Conservation (phyloP, 2,329 filamentous ascomycete genomes). For the Basipetospora chlamydospora region DNA sequence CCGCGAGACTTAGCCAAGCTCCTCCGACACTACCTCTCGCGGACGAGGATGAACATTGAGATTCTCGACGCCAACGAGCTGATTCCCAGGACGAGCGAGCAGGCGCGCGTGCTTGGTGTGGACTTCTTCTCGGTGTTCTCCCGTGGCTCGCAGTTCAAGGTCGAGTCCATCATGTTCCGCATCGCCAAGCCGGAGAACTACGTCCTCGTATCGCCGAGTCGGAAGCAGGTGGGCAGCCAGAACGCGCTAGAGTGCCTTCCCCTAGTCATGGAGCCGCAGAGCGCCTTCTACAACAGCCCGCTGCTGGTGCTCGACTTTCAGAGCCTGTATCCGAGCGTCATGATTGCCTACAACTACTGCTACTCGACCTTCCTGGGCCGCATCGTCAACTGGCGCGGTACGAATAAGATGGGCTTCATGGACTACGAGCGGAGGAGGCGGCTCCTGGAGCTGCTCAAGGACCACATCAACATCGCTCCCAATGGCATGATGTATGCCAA, state of each 20-base stretch:
- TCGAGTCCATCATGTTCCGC: conserved; percentile 96
- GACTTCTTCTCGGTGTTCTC: conserved; percentile 97
- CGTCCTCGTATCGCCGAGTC: conserved; percentile 74
- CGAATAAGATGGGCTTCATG: conserved; percentile 56
- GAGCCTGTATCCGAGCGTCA: conserved; percentile 88
- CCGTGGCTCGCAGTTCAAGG: conserved; percentile 92
- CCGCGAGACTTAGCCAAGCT: conserved; percentile 58
- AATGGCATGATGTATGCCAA: conserved; percentile 96
- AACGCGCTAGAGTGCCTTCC: conserved; percentile 91
- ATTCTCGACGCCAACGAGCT: conserved; percentile 85
- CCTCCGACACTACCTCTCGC: conserved; percentile 60
- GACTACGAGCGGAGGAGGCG: conserved; percentile 59
- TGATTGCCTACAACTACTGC: conserved; percentile 99
- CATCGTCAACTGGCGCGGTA: conserved; percentile 82
- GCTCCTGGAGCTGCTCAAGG: conserved; percentile 36
- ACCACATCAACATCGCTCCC: conserved; percentile 69
- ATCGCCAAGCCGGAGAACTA: conserved; percentile 97
- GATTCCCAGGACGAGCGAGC: conserved; percentile 78
- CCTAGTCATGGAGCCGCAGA: conserved; percentile 94
- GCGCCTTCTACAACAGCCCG: conserved; percentile 82
- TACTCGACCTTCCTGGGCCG: conserved; percentile 93
- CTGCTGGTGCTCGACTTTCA: conserved; percentile 90
- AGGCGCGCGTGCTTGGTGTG: conserved; percentile 80
- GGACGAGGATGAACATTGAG: conserved; percentile 72
- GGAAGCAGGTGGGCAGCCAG: conserved; percentile 83